Percentiles rank a stretch among this genome's conserved stretches.
phyloP scores from a whole-genome alignment of 2,329 filamentous ascomycete genomes.

The Pseudogymnoascus sp. region DNA sequence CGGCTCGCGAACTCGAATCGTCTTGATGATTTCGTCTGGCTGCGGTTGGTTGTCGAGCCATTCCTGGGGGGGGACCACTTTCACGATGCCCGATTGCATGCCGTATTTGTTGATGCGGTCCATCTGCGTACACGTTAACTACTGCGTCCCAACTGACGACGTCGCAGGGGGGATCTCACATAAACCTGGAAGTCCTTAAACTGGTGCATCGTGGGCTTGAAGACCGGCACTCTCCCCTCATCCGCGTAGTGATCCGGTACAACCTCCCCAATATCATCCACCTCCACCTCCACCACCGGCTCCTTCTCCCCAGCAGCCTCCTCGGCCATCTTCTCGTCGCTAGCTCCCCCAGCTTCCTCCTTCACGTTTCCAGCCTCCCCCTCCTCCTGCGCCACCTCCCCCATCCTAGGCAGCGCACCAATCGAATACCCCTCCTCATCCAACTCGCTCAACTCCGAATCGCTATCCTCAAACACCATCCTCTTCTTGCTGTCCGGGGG shows the following conservation, averaged over 20 bases:
- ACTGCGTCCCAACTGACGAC: no score
- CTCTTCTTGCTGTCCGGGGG: slow-evolving; percentile 56
- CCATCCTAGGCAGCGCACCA: slow-evolving; percentile 9
- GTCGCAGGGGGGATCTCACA: slow-evolving; percentile 40
- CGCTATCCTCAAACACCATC: slow-evolving; percentile 47
- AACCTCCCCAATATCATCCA: slow-evolving; percentile 66
- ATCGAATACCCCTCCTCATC: slow-evolving; percentile 35
- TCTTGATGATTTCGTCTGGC: slow-evolving; percentile 80
- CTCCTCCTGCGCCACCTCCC: neutral
- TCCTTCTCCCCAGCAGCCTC: slow-evolving; percentile 15
- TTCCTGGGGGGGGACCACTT: slow-evolving; percentile 86
- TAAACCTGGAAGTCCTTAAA: slow-evolving; percentile 91
- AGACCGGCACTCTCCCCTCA: slow-evolving; percentile 80
- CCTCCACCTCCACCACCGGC: slow-evolving; percentile 15
- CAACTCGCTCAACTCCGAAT: slow-evolving; percentile 59
- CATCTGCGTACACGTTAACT: slow-evolving; percentile 19
- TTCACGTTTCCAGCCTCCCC: slow-evolving; percentile 14
- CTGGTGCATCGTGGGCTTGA: slow-evolving; percentile 90
- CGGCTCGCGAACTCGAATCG: slow-evolving; percentile 87
- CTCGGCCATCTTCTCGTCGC: slow-evolving; percentile 23
- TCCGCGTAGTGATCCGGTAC: slow-evolving; percentile 77
- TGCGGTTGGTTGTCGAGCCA: slow-evolving; percentile 77
- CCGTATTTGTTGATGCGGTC: slow-evolving; percentile 84
- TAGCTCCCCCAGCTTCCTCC: slow-evolving; percentile 17
- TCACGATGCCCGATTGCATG: slow-evolving; percentile 96